Evolutionary conservation across 345 rosid genomes (phyloP).

Genomic region (Psidium friedrichsthalianum): DNA sequence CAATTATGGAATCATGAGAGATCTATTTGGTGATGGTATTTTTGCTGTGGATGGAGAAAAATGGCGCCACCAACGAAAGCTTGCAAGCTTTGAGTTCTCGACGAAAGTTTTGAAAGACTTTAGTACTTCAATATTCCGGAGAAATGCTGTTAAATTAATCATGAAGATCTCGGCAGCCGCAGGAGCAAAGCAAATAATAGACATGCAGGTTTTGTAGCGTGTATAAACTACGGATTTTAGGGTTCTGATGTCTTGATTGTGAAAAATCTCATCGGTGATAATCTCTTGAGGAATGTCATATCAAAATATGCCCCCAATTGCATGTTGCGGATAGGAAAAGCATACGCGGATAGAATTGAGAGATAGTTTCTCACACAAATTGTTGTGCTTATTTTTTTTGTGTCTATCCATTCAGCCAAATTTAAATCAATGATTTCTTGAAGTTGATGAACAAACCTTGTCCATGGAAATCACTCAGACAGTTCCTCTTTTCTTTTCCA

Average conservation of each 20-base stretch:
- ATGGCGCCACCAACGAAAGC: conserved; percentile 32
- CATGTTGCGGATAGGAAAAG: not conserved
- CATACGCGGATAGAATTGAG: not conserved
- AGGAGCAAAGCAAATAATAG: conserved; percentile 9
- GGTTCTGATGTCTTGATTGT: not conserved
- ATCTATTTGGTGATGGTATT: conserved; percentile 34
- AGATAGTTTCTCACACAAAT: not conserved
- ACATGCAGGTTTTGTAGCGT: conserved; percentile 21
- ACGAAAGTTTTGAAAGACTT: conserved; percentile 25
- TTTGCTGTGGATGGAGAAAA: conserved; percentile 30
- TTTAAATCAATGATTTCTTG: not conserved
- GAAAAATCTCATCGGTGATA: not conserved
- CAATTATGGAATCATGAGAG: conserved; percentile 23
- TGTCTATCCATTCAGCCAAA: not conserved
- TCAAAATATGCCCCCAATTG: not conserved
- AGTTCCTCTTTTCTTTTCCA: not conserved
- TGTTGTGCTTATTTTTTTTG: not conserved
- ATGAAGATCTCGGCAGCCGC: conserved; percentile 11
- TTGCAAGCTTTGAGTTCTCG: conserved; percentile 33
- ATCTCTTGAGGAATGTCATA: not conserved
- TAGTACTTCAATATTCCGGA: conserved; percentile 18
- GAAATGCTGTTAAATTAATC: conserved; percentile 19
- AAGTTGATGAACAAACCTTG: not conserved
- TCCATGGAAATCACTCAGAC: not conserved
- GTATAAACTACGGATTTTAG: not conserved